Base-by-base conservation (phyloP, 805 yeast species). In the Ogataea nitratoaversa region DNA sequence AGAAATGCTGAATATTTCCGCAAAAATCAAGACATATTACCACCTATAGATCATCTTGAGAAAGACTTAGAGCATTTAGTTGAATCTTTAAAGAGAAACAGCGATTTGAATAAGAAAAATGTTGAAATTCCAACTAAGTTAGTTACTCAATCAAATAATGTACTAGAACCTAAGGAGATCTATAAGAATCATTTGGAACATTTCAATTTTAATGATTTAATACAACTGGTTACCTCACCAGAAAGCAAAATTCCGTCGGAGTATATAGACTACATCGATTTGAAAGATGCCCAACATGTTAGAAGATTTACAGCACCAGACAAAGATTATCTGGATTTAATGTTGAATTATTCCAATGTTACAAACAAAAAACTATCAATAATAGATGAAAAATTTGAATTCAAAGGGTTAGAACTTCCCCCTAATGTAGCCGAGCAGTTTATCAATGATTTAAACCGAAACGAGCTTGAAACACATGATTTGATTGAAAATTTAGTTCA, bases 251-350 rank as follows among this genome's bases (percentile, higher is more conserved):
- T 29, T n/a, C 52, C 46, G 3, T 11, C 36, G 3, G 38, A 46
- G 23, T 55, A 57, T 29, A 30, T 36, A n/a, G 43, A 48, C 8
- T 38, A 44, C 11, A 29, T 53, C 2, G 48, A 42, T 23, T 22
- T 49, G 8, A 56, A 54, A 31, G 51, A 52, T 30, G 41, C 42
- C 14, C 43, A 42, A 17, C 8, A 30, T 13, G 11, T 11, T 22
- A 40, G 50, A 38, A 31, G 37, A 9, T 36, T 37, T 19, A 11
- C 27, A 4, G 36, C 38, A 20, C 36, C 43, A 4, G 41, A 36
- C 29, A 42, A 40, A 32, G 40, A 42, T 24, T 8, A 44, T 8
- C 16, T 46, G 19, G 49, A 50, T 19, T 18, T 49, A 14, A 37
- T 50, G 40, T 23, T 48, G 14, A 43, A 46, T 6, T 40, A 46